phyloP scores from a whole-genome alignment of 164 flowering plant species.

The Umbilicus rupestris region DNA sequence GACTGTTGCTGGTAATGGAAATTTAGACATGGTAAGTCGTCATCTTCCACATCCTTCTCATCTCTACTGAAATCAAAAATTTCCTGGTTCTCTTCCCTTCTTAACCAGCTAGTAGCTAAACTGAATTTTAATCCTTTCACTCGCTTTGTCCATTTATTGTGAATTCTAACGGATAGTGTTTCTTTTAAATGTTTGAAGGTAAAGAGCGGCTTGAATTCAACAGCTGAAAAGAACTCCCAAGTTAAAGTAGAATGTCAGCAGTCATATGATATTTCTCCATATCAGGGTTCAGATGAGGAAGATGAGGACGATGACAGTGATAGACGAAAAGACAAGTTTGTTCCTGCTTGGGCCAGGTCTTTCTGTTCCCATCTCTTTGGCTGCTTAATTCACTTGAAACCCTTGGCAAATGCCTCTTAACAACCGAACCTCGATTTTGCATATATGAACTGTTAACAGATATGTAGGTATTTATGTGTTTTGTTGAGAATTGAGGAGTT shows the following conservation, averaged over 20 bases:
- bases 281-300: conserved; percentile 78
- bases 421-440: not conserved
- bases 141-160: not conserved
- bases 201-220: conserved; percentile 12
- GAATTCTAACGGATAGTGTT: conserved; percentile 13
- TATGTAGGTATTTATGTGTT: not conserved
- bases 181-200: conserved; percentile 19
- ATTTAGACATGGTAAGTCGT: not conserved
- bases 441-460: not conserved
- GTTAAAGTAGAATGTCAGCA: conserved; percentile 22
- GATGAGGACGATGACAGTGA: conserved; percentile 33
- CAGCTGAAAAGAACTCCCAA: conserved; percentile 12
- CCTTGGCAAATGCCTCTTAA: not conserved
- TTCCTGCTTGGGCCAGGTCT: conserved; percentile 90
- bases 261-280: conserved; percentile 86
- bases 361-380: conserved; percentile 3
- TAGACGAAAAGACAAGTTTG: conserved; percentile 33
- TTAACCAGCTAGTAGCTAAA: not conserved
- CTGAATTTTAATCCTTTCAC: too few species aligned
- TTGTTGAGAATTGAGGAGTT: not conserved
- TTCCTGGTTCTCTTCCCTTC: not conserved
- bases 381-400: not conserved
- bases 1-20: not conserved
- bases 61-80: not conserved
- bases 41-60: not conserved